Percentiles rank a stretch among this genome's conserved stretches.
These are phyloP conservation scores for Aspergillus ochraceus DNA, from an alignment of 2,329 filamentous ascomycete genomes.

Conservation along the genomic window DNA sequence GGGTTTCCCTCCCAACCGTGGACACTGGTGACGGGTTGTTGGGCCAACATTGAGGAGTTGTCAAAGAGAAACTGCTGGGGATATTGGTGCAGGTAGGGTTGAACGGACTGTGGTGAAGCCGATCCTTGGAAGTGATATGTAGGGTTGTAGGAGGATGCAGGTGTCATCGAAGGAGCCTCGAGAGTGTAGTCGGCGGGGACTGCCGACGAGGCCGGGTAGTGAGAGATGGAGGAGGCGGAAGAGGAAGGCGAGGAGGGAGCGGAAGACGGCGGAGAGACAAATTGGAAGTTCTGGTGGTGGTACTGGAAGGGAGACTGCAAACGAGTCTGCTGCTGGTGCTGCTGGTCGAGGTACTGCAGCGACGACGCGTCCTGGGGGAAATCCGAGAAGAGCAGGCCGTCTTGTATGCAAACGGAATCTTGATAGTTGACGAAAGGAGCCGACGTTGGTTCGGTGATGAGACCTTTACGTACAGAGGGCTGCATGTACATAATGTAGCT, in stretches of 20 bases:
- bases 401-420: slow-evolving; percentile 39
- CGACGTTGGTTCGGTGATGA: slow-evolving; percentile 39
- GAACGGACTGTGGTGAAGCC: slow-evolving; percentile 31
- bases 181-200: slow-evolving; percentile 29
- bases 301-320: slow-evolving; percentile 38
- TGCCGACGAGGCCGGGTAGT: slow-evolving; percentile 29
- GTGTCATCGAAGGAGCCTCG: slow-evolving; percentile 43
- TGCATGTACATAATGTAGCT: slow-evolving; percentile 38
- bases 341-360: slow-evolving; percentile 24
- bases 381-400: slow-evolving; percentile 38
- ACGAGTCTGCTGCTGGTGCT: slow-evolving; percentile 27
- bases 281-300: slow-evolving; percentile 26
- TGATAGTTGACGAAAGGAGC: slow-evolving; percentile 26
- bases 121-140: slow-evolving; percentile 35
- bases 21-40: slow-evolving; percentile 36
- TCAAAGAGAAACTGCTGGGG: slow-evolving; percentile 11
- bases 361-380: slow-evolving; percentile 26
- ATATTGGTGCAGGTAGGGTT: slow-evolving; percentile 24
- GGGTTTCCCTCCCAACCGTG: slow-evolving; percentile 38
- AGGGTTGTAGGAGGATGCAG: slow-evolving; percentile 39
- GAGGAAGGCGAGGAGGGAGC: slow-evolving; percentile 36
- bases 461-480: slow-evolving; percentile 42
- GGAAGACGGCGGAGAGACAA: slow-evolving; percentile 39
- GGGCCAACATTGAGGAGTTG: slow-evolving; percentile 41
- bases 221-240: slow-evolving; percentile 33